Base-by-base conservation (phyloP, 176 grass and related monocot species). In the Triticum monococcum region DNA sequence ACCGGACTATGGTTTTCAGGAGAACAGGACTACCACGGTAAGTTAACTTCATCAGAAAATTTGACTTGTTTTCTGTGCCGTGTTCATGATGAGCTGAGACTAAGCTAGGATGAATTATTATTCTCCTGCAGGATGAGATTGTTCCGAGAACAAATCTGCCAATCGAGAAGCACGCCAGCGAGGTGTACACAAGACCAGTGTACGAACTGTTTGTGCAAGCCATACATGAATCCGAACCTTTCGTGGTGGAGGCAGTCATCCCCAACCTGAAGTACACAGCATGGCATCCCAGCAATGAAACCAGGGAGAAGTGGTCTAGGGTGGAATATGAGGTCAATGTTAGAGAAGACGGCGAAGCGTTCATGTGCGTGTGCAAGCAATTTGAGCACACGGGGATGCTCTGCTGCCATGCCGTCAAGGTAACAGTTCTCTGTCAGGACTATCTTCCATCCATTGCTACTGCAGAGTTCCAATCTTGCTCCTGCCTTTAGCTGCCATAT, bases 261-360 rank as follows among this genome's bases (percentile, higher is more conserved):
- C 41, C 72, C 14, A 75, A 48, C 8, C 0, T 75, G 72, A 46
- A 8, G 40, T 74, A 74, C 12, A 3, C 17, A 75, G 24, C 72
- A 50, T 13, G 72, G 7, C 7, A 28, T 75, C 3, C 41, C 41
- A 28, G 14, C 41, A 75, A 13, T 48, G 23, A 48, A 28, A 16
- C 72, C 16, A 75, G 72, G 41, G 41, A 75, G 41, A 75, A 50
- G 3, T 75, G 72, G 43, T 75, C 24, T 52, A 50, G 72, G 72
- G 72, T 30, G 72, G 43, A 75, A 75, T 75, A 75, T 50, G 72
- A 75, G 72, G 72, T 75, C 43, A 75, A 75, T 11, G 24, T 75
- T 16, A 75, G 43, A 50, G 72, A 52, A 75, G 72, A 75, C 8
- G 14, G 72, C 0, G 72, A 52, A 2, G 24, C 0, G 4, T 75